These are phyloP conservation scores for Umbelopsis vinacea DNA, from an alignment of 192 early-diverging fungal genomes.

Conservation along the genomic window DNA sequence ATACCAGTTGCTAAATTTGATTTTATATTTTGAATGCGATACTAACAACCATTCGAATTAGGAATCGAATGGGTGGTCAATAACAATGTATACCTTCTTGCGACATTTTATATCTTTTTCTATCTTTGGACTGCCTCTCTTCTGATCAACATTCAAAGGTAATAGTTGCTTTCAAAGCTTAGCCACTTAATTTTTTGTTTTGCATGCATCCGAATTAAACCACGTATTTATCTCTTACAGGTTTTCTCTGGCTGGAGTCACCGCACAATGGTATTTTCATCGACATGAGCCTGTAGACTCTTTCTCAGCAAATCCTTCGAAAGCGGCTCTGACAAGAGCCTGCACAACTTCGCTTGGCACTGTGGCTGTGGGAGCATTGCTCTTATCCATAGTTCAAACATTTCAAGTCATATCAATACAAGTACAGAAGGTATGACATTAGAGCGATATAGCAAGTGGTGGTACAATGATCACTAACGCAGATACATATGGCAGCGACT, in stretches of 20 bases:
- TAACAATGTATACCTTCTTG: constrained; percentile 53
- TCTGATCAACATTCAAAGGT: constrained; percentile 74
- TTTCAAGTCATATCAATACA: constrained; percentile 47
- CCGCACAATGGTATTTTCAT: constrained; percentile 84
- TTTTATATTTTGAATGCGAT: constrained; percentile 19
- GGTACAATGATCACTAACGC: neutral
- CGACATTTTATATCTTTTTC: constrained; percentile 64
- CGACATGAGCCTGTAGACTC: constrained; percentile 23
- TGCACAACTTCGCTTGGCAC: constrained; percentile 68
- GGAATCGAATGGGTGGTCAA: constrained; percentile 55
- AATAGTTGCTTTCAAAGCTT: neutral
- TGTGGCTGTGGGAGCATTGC: constrained; percentile 64
- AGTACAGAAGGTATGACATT: constrained; percentile 52
- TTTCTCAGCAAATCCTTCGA: constrained; percentile 41
- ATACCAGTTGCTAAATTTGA: constrained; percentile 6
- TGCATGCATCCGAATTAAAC: neutral
- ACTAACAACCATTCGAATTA: neutral
- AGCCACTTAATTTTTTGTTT: neutral
- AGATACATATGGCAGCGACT: neutral
- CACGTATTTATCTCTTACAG: constrained; percentile 29
- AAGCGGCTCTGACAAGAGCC: constrained; percentile 52
- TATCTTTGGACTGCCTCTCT: constrained; percentile 79
- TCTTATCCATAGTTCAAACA: constrained; percentile 62
- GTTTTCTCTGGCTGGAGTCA: constrained; percentile 67
- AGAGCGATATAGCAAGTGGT: neutral